Conservation (phyloP, 169 alveolate genomes). For the Cryptosporidium tyzzeri region DNA sequence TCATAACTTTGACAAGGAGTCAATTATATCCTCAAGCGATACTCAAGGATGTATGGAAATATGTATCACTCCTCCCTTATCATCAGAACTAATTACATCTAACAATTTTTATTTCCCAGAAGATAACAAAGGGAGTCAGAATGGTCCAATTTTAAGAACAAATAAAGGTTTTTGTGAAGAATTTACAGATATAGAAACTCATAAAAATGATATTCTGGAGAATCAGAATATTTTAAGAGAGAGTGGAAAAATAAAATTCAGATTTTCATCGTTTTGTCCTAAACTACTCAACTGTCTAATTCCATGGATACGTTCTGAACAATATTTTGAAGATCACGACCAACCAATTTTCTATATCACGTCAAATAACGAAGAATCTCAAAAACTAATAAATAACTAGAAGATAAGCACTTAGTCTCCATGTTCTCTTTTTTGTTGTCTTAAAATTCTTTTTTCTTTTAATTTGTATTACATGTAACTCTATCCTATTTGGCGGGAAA, state of each 20-base stretch:
- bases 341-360: not conserved
- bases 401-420: not conserved
- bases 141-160: not conserved
- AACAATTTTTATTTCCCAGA: slow-evolving; percentile 36
- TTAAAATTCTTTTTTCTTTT: not conserved
- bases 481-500: slow-evolving; percentile 32
- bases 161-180: not conserved
- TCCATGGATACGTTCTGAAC: slow-evolving; percentile 52
- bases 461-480: not conserved
- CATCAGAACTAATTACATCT: slow-evolving; percentile 19
- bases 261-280: slow-evolving; percentile 22
- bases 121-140: not conserved
- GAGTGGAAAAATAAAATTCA: not conserved
- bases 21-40: not conserved
- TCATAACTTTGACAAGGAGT: slow-evolving; percentile 7
- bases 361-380: slow-evolving; percentile 1
- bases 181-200: not conserved
- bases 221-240: not conserved
- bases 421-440: not conserved
- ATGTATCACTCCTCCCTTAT: slow-evolving; percentile 45
- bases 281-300: slow-evolving; percentile 17
- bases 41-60: slow-evolving; percentile 63
- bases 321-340: slow-evolving; percentile 8
- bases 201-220: not conserved
- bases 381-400: not conserved